Conservation (phyloP, 352 stramenopile species). For the Globisporangium alternatum region DNA sequence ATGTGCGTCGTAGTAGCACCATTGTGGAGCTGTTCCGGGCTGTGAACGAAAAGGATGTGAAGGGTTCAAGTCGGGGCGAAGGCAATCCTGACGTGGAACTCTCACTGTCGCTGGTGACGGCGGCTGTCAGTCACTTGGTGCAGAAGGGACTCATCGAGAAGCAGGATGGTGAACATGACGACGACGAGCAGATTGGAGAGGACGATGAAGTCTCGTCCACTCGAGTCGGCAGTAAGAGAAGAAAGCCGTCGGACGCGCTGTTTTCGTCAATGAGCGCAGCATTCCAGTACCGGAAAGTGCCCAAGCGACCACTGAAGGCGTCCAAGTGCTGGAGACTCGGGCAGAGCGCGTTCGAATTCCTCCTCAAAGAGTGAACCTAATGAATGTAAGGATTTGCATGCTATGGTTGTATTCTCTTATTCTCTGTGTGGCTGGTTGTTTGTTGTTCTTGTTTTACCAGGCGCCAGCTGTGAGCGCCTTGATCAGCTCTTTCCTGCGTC, state of each 20-base stretch:
- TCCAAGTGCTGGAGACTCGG: constrained; percentile 70
- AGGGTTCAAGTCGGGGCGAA: not conserved
- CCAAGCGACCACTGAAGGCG: constrained; percentile 62
- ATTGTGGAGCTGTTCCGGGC: constrained; percentile 56
- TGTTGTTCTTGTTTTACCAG: constrained; percentile 17
- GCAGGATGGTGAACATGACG: constrained; percentile 18
- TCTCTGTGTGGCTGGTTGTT: constrained; percentile 1
- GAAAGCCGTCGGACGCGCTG: constrained; percentile 17
- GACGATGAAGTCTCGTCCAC: constrained; percentile 2
- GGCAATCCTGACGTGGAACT: constrained; percentile 15
- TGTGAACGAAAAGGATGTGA: constrained; percentile 26
- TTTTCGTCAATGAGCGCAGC: not conserved
- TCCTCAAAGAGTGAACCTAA: constrained; percentile 26
- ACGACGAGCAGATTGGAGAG: constrained; percentile 7
- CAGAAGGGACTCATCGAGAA: constrained; percentile 49
- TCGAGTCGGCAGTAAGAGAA: constrained; percentile 21
- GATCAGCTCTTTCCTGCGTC: constrained; percentile 44
- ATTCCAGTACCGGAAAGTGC: constrained; percentile 60
- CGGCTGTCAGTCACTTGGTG: constrained; percentile 56
- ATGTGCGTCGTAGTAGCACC: constrained; percentile 50
- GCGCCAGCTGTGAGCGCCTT: constrained; percentile 31
- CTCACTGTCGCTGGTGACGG: constrained; percentile 47
- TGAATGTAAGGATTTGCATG: constrained; percentile 31
- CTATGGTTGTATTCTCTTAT: not conserved
- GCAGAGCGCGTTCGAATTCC: constrained; percentile 29